These are phyloP conservation scores for Starmerella kuoi DNA, from an alignment of 805 yeast genomes.

Conservation along the genomic window DNA sequence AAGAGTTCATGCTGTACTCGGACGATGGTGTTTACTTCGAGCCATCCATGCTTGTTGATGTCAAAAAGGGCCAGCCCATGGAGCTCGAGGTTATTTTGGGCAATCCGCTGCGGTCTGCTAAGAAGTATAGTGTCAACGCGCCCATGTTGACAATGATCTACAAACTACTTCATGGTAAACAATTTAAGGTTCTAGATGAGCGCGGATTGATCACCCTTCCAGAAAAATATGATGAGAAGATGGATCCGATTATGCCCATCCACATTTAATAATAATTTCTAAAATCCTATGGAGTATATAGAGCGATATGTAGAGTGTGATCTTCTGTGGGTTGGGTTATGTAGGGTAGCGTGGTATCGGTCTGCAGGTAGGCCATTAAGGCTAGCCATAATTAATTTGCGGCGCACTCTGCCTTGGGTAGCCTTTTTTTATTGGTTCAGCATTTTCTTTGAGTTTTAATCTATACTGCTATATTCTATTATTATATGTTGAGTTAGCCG, in stretches of 20 bases:
- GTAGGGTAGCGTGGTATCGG: no score
- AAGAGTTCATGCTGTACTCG: slow-evolving; percentile 40
- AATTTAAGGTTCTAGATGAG: slow-evolving; percentile 48
- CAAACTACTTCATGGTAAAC: slow-evolving; percentile 46
- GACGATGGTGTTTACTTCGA: slow-evolving; percentile 49
- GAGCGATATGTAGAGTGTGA: no score
- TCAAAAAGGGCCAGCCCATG: slow-evolving; percentile 50
- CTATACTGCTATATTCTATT: no score
- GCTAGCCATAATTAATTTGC: no score
- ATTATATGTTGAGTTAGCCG: no score
- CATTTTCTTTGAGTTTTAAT: no score
- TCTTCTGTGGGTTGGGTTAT: no score
- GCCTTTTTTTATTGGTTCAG: no score
- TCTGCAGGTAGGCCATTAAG: no score
- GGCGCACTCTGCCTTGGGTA: no score
- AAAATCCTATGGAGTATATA: no score
- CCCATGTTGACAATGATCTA: slow-evolving; percentile 53
- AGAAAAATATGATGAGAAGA: slow-evolving; percentile 7
- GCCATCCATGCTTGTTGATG: slow-evolving; percentile 67
- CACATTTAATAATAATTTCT: no score
- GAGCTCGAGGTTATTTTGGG: slow-evolving; percentile 66
- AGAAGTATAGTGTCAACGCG: slow-evolving; percentile 37
- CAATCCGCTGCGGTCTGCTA: slow-evolving; percentile 44
- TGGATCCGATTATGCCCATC: slow-evolving; percentile 3
- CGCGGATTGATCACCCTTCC: slow-evolving; percentile 39